Base-by-base conservation (phyloP, 2,329 filamentous ascomycete species). In the Falciphora oryzae region DNA sequence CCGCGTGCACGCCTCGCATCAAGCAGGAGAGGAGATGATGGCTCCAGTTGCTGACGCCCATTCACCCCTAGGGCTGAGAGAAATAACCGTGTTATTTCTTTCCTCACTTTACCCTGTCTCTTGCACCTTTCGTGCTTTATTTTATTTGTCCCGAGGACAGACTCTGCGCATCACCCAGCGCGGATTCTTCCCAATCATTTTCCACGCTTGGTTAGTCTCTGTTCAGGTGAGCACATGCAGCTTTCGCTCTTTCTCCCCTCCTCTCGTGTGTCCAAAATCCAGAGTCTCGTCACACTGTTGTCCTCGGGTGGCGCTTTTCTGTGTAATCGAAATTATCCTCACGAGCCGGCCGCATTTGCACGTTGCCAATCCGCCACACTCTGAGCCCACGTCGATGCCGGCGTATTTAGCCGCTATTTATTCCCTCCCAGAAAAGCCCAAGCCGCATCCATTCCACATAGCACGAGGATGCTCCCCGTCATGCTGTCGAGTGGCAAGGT, bases 101-200 rank as follows among this genome's bases (percentile, higher is more conserved):
- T n/a, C 22, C 44, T n/a, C 8, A 22, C 44, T n/a, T 53, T n/a
- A 11, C 7, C 44, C 2, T 7, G 8, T 10, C 18, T 6, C 18
- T 53, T n/a, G 18, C 44, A 8, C 28, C 16, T 58, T 16, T 58
- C n/a, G 25, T 11, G 14, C 22, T 58, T 29, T 18, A 6, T 29
- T 16, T 58, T 29, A 35, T 38, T 38, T 18, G 35, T 6, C 35
- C 16, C 22, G 44, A 6, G 44, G 11, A 22, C 25, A 29, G 11
- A 25, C 25, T 29, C 57, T 29, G 4, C 13, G 11, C 25, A 27
- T 25, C 25, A 16, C 25, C 25, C 5, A 29, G 1, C n/a, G 22
- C 58, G 58, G 58, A 60, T 60, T 60, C 58, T 60, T 60, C 31
- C 58, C 58, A 60, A 60, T 60, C 58, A 35, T 60, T 60, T 60